A percentile compares a stretch with the other conserved stretches of the same genome.
Evolutionary conservation across 2,329 filamentous ascomycete species (phyloP).

Genomic region (Aureobasidium zeae): DNA sequence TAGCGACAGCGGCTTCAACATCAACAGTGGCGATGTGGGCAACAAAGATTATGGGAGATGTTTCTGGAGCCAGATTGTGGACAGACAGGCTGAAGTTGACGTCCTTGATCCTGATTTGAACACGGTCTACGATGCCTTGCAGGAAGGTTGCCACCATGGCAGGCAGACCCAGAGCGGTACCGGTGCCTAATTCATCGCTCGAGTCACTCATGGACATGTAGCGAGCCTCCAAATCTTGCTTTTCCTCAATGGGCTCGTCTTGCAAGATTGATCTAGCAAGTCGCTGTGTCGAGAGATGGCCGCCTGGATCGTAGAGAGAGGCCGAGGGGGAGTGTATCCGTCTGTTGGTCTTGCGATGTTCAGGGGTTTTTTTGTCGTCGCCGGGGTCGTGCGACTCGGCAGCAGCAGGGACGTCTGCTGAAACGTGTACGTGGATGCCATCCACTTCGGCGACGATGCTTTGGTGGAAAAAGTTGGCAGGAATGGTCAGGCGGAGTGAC

Average conservation of each 20-base stretch:
- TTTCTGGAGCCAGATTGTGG: not conserved
- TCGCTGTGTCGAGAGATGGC: conserved; percentile 59
- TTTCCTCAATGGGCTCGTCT: conserved; percentile 57
- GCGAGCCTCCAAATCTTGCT: conserved; percentile 58
- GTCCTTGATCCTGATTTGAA: conserved; percentile 56
- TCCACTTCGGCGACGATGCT: conserved; percentile 75
- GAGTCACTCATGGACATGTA: conserved; percentile 45
- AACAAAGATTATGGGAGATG: not conserved
- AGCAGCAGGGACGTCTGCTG: conserved; percentile 19
- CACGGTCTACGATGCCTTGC: conserved; percentile 63
- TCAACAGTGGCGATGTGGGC: not conserved
- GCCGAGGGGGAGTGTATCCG: conserved; percentile 28
- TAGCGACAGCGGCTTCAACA: not conserved
- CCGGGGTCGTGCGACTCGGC: not conserved
- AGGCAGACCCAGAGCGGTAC: conserved; percentile 59
- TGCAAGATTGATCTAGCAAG: conserved; percentile 71
- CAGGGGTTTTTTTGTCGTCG: conserved; percentile 26
- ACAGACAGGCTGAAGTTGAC: conserved; percentile 47
- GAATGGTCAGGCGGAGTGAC: conserved; percentile 69
- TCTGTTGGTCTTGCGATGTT: conserved; percentile 28
- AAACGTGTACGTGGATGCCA: conserved; percentile 59
- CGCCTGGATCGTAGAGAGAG: conserved; percentile 23
- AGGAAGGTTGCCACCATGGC: conserved; percentile 62
- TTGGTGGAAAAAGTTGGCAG: conserved; percentile 78
- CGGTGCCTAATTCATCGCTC: conserved; percentile 62